Base-by-base conservation (phyloP, 2,329 filamentous ascomycete species). In the Fusarium xylarioides region DNA sequence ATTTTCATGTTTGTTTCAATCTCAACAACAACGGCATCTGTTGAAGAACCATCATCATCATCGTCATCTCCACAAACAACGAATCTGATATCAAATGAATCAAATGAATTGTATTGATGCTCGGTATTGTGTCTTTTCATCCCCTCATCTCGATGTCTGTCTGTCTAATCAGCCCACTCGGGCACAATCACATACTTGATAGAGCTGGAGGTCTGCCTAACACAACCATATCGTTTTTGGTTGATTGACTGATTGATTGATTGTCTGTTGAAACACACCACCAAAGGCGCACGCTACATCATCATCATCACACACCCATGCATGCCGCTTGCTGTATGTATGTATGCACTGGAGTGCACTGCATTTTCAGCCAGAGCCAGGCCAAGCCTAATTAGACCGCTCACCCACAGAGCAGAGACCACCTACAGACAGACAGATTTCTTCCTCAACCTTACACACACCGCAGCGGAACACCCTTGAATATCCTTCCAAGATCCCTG, bases 1-100 rank as follows among this genome's bases (percentile, higher is more conserved):
- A 68, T 50, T 66, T 63, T 67, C 70, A 74, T 59, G 30, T 58
- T 73, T 73, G 68, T 74, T 73, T 73, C 70, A 71, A 74, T 73
- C 71, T 68, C 55, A 57, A 73, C 44, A 56, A 46, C 58, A 54
- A 49, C 47, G 42, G 46, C 52, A 61, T 59, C 23, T 50, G 34
- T 34, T 61, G 42, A 47, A 70, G 56, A 49, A 68, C 21, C 26
- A 67, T 53, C 66, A 70, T 56, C 66, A 58, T 59, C 61, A 43
- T 42, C 5, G 49, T 23, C 43, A 55, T 67, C 70, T 56, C 63
- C 70, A 71, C 66, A 53, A 46, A 28, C 26, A 28, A 28, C 26
- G 7, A 6, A 28, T 28, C 26, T 28, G 26, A 28, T 28, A 28
- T 28, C 26, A 28, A 28, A 28, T 28, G 26, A 28, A 28, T 28